Evolutionary conservation across 371 early-diverging fungal genomes (phyloP).

Genomic region (Rhizopus stolonifer): DNA sequence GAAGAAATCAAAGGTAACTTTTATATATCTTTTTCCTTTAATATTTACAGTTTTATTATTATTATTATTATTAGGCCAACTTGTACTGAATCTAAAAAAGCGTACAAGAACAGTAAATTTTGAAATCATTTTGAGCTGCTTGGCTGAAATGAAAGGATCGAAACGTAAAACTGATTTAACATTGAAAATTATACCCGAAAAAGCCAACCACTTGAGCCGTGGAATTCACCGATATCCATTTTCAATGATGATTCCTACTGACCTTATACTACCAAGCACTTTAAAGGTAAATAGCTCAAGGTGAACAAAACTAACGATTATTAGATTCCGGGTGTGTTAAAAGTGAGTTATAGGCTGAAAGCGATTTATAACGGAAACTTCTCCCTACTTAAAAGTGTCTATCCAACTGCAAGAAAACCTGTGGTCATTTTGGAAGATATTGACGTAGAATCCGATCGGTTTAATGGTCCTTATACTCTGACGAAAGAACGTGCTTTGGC

Average conservation of each 20-base stretch:
- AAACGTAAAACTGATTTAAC: slow-evolving; percentile 22
- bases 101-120: slow-evolving; percentile 38
- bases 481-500: slow-evolving; percentile 17
- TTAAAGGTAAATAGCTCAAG: slow-evolving; percentile 28
- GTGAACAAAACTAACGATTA: not conserved
- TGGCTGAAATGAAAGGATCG: slow-evolving; percentile 28
- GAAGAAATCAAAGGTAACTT: slow-evolving; percentile 37
- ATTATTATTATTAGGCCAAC: too few relatives aligned
- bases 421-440: slow-evolving; percentile 42
- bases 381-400: slow-evolving; percentile 15
- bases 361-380: slow-evolving; percentile 31
- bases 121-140: slow-evolving; percentile 33
- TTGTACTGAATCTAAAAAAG: slow-evolving; percentile 39
- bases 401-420: slow-evolving; percentile 18
- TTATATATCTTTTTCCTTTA: not conserved
- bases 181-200: slow-evolving; percentile 23
- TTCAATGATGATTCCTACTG: slow-evolving; percentile 34
- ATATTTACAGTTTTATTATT: too few relatives aligned
- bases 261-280: slow-evolving; percentile 37
- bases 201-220: slow-evolving; percentile 33
- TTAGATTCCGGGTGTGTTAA: slow-evolving; percentile 26
- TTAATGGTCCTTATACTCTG: slow-evolving; percentile 21
- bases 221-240: slow-evolving; percentile 45
- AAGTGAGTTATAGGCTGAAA: slow-evolving; percentile 32
- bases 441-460: slow-evolving; percentile 33